Conservation (phyloP, 2,329 filamentous ascomycete species). For the Diplodia scrobiculata region DNA sequence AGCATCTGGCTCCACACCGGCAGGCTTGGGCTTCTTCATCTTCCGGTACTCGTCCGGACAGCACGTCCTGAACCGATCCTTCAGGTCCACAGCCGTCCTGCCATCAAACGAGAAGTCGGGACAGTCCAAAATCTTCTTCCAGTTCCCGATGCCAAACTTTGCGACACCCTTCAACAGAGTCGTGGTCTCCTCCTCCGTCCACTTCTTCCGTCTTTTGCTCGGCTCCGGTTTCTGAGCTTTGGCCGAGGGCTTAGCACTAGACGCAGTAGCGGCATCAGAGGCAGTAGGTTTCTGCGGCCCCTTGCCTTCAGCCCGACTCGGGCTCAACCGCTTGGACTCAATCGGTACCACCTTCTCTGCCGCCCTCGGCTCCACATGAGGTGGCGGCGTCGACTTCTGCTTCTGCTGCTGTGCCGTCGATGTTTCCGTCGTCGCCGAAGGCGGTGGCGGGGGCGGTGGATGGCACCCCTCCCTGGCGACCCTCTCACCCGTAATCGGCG, state of each 20-base stretch:
- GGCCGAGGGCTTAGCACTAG: not conserved
- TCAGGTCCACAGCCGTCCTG: conserved; percentile 63
- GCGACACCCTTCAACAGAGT: conserved; percentile 61
- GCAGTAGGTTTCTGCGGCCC: not conserved
- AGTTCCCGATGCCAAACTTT: conserved; percentile 64
- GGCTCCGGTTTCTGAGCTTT: conserved; percentile 12
- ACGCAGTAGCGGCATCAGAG: not conserved
- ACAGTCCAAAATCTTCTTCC: conserved; percentile 64
- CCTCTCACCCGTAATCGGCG: conserved; percentile 59
- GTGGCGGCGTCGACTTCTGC: not conserved
- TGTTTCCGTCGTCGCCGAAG: not conserved
- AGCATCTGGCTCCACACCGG: not conserved
- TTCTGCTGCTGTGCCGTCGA: not conserved
- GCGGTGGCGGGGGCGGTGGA: conserved; percentile 1
- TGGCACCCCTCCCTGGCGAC: conserved; percentile 33
- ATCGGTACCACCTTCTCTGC: not conserved
- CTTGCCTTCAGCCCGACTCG: not conserved
- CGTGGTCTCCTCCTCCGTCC: conserved; percentile 64
- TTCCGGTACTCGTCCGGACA: conserved; percentile 53
- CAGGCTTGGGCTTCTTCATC: conserved; percentile 19
- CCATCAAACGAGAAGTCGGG: conserved; percentile 60
- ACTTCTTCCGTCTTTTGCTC: conserved; percentile 52
- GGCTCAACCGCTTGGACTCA: not conserved
- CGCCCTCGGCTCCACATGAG: not conserved
- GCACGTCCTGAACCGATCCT: conserved; percentile 62